phyloP scores from a whole-genome alignment of 495 filamentous ascomycete species.

The Podospora australis region DNA sequence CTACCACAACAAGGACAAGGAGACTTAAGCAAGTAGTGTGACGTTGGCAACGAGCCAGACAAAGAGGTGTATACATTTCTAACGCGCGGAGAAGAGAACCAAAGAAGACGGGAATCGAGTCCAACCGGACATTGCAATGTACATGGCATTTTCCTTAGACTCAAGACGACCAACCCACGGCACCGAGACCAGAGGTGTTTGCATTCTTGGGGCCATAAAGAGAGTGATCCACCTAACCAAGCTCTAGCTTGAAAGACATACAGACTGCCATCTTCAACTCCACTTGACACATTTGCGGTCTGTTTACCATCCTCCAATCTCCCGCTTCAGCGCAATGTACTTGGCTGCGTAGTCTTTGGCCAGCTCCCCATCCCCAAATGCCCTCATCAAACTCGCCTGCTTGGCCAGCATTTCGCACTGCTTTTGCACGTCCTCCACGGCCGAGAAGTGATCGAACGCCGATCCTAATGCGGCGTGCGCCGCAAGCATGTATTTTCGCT shows the following conservation, averaged over 20 bases:
- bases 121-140: too few species aligned
- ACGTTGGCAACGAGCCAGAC: not conserved
- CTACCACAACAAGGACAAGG: slow-evolving; percentile 90
- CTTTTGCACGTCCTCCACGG: slow-evolving; percentile 64
- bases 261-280: too few species aligned
- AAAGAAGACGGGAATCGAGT: slow-evolving; percentile 4
- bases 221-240: too few species aligned
- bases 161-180: too few species aligned
- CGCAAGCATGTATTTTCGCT: slow-evolving; percentile 56
- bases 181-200: too few species aligned
- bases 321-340: slow-evolving; percentile 51
- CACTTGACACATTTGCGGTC: too few species aligned
- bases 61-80: not conserved
- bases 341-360: slow-evolving; percentile 70
- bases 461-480: slow-evolving; percentile 62
- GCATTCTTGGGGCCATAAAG: too few species aligned
- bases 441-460: slow-evolving; percentile 58
- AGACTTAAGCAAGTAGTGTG: slow-evolving; percentile 40
- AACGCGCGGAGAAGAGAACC: not conserved
- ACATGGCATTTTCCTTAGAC: too few species aligned
- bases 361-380: slow-evolving; percentile 61
- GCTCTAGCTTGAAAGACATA: too few species aligned
- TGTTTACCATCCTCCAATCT: not conserved
- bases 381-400: slow-evolving; percentile 73
- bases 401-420: slow-evolving; percentile 83